These are phyloP conservation scores for Colletotrichum spinosum DNA, from an alignment of 2,329 filamentous ascomycete species.

Conservation along the genomic window DNA sequence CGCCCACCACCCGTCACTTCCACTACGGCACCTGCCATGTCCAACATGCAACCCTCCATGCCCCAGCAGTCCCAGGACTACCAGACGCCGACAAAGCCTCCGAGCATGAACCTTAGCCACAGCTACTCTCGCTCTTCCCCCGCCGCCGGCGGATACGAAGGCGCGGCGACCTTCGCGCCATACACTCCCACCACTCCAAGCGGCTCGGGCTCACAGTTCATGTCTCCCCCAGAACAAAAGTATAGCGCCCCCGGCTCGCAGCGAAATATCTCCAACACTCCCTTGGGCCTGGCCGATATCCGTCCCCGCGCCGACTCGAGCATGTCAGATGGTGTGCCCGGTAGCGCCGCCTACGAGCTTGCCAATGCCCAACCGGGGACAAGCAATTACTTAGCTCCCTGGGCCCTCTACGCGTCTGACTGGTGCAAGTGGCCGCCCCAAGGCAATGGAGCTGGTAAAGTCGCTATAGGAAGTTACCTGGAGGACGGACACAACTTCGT, in stretches of 20 bases:
- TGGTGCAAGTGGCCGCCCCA: conserved; percentile 99
- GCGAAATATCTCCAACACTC: conserved; percentile 81
- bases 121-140: conserved; percentile 89
- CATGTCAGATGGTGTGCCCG: conserved; percentile 77
- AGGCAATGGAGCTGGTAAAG: conserved; percentile 84
- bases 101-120: conserved; percentile 74
- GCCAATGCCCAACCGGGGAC: conserved; percentile 76
- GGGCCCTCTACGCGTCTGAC: conserved; percentile 96
- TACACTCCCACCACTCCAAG: conserved; percentile 75
- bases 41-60: conserved; percentile 59
- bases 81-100: conserved; percentile 73
- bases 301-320: conserved; percentile 86
- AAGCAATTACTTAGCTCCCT: conserved; percentile 93
- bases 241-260: conserved; percentile 68
- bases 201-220: conserved; percentile 45
- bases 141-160: conserved; percentile 66
- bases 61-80: conserved; percentile 61
- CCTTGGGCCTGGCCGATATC: conserved; percentile 91
- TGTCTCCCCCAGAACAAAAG: conserved; percentile 53
- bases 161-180: conserved; percentile 60
- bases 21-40: conserved; percentile 58
- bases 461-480: conserved; percentile 94
- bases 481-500: conserved; percentile 99
- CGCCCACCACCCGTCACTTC: conserved; percentile 53
- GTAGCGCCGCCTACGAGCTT: conserved; percentile 73